phyloP scores from a whole-genome alignment of 202 grass and related monocot genomes.

The Panicum virgatum region DNA sequence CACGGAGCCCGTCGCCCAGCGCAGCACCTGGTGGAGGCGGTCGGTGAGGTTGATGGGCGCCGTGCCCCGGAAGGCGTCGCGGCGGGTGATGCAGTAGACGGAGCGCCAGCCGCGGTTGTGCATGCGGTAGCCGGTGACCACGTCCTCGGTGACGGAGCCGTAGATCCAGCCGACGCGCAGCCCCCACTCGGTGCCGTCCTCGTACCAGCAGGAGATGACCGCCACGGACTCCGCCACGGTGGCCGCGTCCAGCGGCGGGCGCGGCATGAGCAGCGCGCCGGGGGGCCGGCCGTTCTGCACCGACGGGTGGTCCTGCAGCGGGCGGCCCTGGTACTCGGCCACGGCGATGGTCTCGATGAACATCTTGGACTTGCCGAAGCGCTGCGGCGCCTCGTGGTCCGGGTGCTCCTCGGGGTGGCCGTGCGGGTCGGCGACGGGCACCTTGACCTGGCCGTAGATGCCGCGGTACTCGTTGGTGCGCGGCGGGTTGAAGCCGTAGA shows the following conservation, averaged over 20 bases:
- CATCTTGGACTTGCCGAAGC: conserved; percentile 66
- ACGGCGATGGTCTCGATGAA: conserved; percentile 66
- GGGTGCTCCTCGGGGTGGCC: background rate
- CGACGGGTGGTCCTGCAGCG: conserved; percentile 71
- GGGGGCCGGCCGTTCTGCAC: conserved; percentile 75
- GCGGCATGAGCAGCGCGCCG: conserved; percentile 47
- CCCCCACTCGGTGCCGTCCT: conserved; percentile 83
- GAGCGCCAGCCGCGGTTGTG: conserved; percentile 93
- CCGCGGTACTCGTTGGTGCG: conserved; percentile 67
- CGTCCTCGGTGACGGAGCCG: conserved; percentile 81
- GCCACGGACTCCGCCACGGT: conserved; percentile 59
- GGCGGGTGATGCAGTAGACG: conserved; percentile 75
- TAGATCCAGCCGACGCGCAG: conserved; percentile 79
- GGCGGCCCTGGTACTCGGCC: conserved; percentile 75
- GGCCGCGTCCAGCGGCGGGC: conserved; percentile 50
- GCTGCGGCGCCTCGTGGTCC: conserved; percentile 44
- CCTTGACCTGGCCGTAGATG: conserved; percentile 59
- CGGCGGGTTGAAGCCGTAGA: conserved; percentile 60
- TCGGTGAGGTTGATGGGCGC: conserved; percentile 73
- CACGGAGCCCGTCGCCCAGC: conserved; percentile 80
- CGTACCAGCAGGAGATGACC: conserved; percentile 92
- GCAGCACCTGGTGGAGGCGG: conserved; percentile 80
- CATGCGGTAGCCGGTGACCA: conserved; percentile 85
- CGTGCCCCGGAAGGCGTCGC: conserved; percentile 76
- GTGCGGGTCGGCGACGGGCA: conserved; percentile 18